Base-by-base conservation (phyloP, 352 stramenopile genomes). In the Halophytophthora polymorphica region DNA sequence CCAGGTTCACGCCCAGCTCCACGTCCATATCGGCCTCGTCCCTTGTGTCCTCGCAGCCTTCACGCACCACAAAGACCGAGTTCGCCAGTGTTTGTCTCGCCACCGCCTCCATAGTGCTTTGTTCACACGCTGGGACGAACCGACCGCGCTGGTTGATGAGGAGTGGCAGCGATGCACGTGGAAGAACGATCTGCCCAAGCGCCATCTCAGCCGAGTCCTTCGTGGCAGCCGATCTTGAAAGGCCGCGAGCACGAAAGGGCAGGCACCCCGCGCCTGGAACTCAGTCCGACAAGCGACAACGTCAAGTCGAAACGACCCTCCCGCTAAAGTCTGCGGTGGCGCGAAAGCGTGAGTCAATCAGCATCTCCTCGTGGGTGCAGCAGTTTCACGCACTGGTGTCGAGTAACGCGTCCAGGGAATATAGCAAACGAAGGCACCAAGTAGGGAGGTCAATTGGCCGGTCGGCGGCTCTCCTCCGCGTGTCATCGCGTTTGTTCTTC, bases 1-100 rank as follows among this genome's bases (percentile, higher is more conserved):
- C 23, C 15, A 64, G 43, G 28, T 64, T 64, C 28, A 64, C 56
- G 7, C 49, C 56, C 31, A 64, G 21, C 23, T 63, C 56, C 21
- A 63, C 56, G 19, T 58, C 56, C 56, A 58, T 58, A 23, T 54
- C 49, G 11, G 14, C 22, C n/a, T 54, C 53, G 31, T 60, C 45
- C 33, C 29, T 12, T 17, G 52, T 48, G 1, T 49, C 48, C 4
- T 63, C 48, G 18, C 4, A 22, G 25, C 4, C 25, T 8, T 31
- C 25, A 8, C 25, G 25, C 25, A 31, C 8, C 25, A 31, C 25
- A 31, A 31, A 31, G 25, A 31, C 25, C 25, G 25, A 31, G 25
- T 31, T 31, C 25, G 8, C 25, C 25, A 8, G 25, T 31, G 25
- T 31, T 31, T 45, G 15, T n/a, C 2, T 28, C 12, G 39, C 23